A percentile compares a stretch with the other conserved stretches of the same genome.
Evolutionary conservation across 1,139 yeast genomes (phyloP).

Genomic region (Trichomonascaceae sp.): DNA sequence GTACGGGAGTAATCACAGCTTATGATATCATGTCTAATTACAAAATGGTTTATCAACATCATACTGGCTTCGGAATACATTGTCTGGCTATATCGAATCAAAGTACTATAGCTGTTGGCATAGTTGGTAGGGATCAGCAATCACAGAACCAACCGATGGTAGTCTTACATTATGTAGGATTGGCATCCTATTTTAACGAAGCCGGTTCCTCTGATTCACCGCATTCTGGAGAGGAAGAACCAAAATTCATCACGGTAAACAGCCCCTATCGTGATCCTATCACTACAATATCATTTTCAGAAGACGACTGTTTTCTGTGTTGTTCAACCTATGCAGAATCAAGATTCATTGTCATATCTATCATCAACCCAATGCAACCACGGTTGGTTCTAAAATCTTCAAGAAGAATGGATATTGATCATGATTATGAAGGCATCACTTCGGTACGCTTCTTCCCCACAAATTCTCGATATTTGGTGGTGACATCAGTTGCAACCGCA

Average conservation of each 20-base stretch:
- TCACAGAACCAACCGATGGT: slow-evolving; percentile 76
- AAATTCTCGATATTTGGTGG: slow-evolving; percentile 45
- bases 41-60: slow-evolving; percentile 59
- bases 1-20: slow-evolving; percentile 58
- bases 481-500: slow-evolving; percentile 55
- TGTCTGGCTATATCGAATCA: slow-evolving; percentile 66
- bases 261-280: slow-evolving; percentile 84
- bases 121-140: slow-evolving; percentile 68
- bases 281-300: slow-evolving; percentile 63
- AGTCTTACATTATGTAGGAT: slow-evolving; percentile 47
- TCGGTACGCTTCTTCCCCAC: slow-evolving; percentile 67
- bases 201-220: slow-evolving; percentile 8
- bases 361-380: slow-evolving; percentile 61
- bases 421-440: slow-evolving; percentile 86
- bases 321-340: slow-evolving; percentile 85
- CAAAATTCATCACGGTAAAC: slow-evolving; percentile 64
- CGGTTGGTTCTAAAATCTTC: slow-evolving; percentile 62
- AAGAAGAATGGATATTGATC: slow-evolving; percentile 52
- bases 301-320: slow-evolving; percentile 60
- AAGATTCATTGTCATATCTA: slow-evolving; percentile 66
- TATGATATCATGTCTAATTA: slow-evolving; percentile 54
- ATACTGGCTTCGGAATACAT: slow-evolving; percentile 69
- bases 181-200: slow-evolving; percentile 2
- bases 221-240: slow-evolving; percentile 18
- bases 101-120: slow-evolving; percentile 67